Evolutionary conservation across 1,284 basidiomycete species (phyloP).

Genomic region (Moniliophthora roreri): DNA sequence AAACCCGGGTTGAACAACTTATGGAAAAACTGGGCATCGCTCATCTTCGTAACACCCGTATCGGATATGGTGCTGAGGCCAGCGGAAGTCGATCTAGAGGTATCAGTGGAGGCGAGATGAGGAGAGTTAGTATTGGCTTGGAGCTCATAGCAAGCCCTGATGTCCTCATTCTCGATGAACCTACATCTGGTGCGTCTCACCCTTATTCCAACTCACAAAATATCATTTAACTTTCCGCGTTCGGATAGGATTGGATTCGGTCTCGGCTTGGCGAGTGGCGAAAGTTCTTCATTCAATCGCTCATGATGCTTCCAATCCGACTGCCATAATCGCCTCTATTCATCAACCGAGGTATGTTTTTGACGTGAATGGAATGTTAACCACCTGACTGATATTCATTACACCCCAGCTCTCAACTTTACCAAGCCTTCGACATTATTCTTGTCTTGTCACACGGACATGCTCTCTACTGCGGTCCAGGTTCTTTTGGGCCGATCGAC

Average conservation of each 20-base stretch:
- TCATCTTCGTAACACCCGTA: slow-evolving; percentile 68
- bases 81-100: slow-evolving; percentile 72
- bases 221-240: slow-evolving; percentile 10
- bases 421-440: slow-evolving; percentile 82
- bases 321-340: slow-evolving; percentile 82
- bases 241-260: slow-evolving; percentile 71
- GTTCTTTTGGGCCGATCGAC: slow-evolving; percentile 62
- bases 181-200: slow-evolving; percentile 61
- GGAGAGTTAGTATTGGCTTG: slow-evolving; percentile 82
- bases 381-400: background rate
- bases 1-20: slow-evolving; percentile 65
- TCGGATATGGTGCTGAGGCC: slow-evolving; percentile 54
- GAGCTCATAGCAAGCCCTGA: slow-evolving; percentile 82
- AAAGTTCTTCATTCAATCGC: slow-evolving; percentile 75
- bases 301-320: slow-evolving; percentile 64
- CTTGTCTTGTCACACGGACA: slow-evolving; percentile 77
- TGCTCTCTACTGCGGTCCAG: slow-evolving; percentile 79
- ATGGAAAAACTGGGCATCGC: slow-evolving; percentile 77
- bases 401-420: slow-evolving; percentile 67
- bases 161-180: slow-evolving; percentile 81
- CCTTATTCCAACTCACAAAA: background rate
- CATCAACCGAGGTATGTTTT: slow-evolving; percentile 75
- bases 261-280: slow-evolving; percentile 81
- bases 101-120: slow-evolving; percentile 86
- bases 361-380: background rate